Percentiles rank a stretch among this genome's conserved stretches.
phyloP scores from a whole-genome alignment of 1,284 basidiomycete genomes.

The Trichosporon asahii region DNA sequence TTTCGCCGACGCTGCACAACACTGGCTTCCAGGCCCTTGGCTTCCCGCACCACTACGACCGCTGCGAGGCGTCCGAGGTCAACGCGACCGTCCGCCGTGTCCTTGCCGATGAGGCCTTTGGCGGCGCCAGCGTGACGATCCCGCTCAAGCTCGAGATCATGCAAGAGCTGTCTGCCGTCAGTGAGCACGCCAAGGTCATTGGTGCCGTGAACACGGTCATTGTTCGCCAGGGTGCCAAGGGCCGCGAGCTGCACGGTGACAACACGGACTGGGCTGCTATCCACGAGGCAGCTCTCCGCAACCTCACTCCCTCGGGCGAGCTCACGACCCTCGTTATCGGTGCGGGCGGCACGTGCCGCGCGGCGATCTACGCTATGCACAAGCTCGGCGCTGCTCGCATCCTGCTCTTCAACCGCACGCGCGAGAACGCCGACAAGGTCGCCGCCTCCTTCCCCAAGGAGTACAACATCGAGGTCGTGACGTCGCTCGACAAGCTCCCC shows the following conservation, averaged over 20 bases:
- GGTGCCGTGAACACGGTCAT: constrained; percentile 92
- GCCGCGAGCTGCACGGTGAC: constrained; percentile 68
- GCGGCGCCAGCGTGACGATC: constrained; percentile 93
- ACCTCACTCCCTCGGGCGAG: constrained; percentile 42
- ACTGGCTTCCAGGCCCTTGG: constrained; percentile 77
- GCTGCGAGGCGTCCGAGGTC: constrained; percentile 70
- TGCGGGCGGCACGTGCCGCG: constrained; percentile 86
- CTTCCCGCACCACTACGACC: constrained; percentile 72
- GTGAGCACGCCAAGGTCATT: constrained; percentile 73
- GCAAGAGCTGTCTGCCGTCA: constrained; percentile 68
- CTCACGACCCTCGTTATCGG: constrained; percentile 76
- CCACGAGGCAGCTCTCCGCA: constrained; percentile 55
- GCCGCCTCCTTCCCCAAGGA: constrained; percentile 63
- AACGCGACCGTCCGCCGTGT: constrained; percentile 64
- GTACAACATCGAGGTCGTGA: constrained; percentile 59
- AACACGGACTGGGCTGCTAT: constrained; percentile 95
- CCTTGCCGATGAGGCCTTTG: constrained; percentile 70
- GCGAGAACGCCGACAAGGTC: constrained; percentile 66
- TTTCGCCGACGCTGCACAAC: constrained; percentile 92
- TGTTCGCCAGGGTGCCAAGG: constrained; percentile 55
- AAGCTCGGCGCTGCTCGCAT: constrained; percentile 65
- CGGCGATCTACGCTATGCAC: constrained; percentile 82
- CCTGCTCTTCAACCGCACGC: constrained; percentile 81
- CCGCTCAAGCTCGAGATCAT: constrained; percentile 88
- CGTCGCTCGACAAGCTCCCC: constrained; percentile 60